Evolutionary conservation across 2,329 filamentous ascomycete species (phyloP), one percentile per base, ranked within the genome.

Genomic region (Pseudocercospora crystallina): DNA sequence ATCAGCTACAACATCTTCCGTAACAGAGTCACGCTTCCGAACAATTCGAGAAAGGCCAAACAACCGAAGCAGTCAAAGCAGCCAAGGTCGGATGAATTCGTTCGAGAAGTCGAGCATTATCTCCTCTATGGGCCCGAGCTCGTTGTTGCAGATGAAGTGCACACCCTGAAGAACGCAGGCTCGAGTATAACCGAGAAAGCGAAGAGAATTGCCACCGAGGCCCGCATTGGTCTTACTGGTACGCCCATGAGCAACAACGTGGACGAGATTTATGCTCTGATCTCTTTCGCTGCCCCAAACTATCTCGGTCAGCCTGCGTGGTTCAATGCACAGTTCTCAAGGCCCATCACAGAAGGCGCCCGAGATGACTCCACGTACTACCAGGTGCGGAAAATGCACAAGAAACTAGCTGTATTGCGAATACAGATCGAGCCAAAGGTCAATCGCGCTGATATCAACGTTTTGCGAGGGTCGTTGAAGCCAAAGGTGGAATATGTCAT

Each of bases 161-260:
- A 96, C 65, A 74, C 70, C 15, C 71, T 96, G 65, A 95, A 94
- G 69, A 90, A 89, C 55, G 69, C 74, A 0, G 66, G 65, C 0
- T 75, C 84, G 0, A 69, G 75, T 14, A 71, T 85, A 31, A 74
- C 83, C 37, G 57, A 69, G 33, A 76, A 80, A 5, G 81, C 84
- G 14, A 72, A 73, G 1, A 68, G 73, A 9, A 86, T 96, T 64
- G 76, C 68, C 53, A 87, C 90, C 0, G 80, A 74, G 47, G 85
- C 79, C 53, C 83, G 90, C 9, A 87, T 96, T 57, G 91, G 90
- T 5, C 75, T 96, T 54, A 95, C 90, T 0, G 91, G 90, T 0
- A 92, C 90, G 0, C 91, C 91, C 0, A 74, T 96, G 44, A 84
- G 88, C 4, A 96, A 96, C 64, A 87, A 89, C 44, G 82, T 96